Percentiles rank a stretch among this genome's conserved stretches.
Conservation (phyloP, 1,284 basidiomycete species). For the Trichosporon inkin region DNA sequence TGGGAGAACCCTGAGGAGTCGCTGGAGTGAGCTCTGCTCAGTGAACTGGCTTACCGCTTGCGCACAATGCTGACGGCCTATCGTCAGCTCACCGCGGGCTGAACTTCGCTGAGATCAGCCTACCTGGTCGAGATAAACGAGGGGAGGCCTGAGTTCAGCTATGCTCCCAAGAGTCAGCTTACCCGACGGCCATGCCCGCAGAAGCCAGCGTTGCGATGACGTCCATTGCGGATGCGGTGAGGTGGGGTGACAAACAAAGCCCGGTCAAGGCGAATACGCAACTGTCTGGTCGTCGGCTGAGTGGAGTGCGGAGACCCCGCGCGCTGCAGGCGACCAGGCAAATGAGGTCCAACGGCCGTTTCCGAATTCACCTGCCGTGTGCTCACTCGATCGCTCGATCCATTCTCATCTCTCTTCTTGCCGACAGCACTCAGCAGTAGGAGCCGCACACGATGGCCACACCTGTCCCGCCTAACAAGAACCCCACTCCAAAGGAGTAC, state of each 20-base stretch:
- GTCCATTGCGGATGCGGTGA: neutral
- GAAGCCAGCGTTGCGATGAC: constrained; percentile 41
- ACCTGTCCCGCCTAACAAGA: constrained; percentile 44
- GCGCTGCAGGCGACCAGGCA: neutral
- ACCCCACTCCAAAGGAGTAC: constrained; percentile 32
- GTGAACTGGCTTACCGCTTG: constrained; percentile 41
- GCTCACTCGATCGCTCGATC: constrained; percentile 1
- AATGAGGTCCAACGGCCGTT: constrained; percentile 2
- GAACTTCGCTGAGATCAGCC: constrained; percentile 14
- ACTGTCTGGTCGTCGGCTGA: neutral
- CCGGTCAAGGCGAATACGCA: neutral
- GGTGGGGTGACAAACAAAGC: neutral
- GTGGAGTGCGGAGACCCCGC: neutral
- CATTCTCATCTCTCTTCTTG: neutral
- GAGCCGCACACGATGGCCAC: constrained; percentile 32
- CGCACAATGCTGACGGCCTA: constrained; percentile 53
- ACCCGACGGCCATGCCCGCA: constrained; percentile 51
- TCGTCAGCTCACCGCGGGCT: neutral
- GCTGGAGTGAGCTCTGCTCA: constrained; percentile 27
- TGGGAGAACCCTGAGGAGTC: constrained; percentile 50
- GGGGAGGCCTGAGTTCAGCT: constrained; percentile 46
- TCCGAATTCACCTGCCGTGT: neutral
- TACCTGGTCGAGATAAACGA: constrained; percentile 52
- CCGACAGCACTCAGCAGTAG: neutral
- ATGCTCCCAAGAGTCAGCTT: constrained; percentile 11